These are phyloP conservation scores for Auricularia cornea DNA, from an alignment of 768 basidiomycete species.

Conservation along the genomic window DNA sequence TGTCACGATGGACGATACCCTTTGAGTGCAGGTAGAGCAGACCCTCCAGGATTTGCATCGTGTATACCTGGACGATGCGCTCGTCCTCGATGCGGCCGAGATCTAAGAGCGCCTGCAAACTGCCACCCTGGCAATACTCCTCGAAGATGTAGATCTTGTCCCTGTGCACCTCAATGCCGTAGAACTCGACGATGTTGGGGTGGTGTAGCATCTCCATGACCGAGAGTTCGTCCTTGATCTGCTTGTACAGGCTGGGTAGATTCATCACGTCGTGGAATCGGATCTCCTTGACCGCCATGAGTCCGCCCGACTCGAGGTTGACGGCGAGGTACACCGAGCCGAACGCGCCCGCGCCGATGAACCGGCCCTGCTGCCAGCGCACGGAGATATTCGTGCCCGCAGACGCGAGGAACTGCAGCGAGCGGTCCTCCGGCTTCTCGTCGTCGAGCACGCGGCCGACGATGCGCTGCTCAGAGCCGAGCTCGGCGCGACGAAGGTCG, in stretches of 20 bases:
- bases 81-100: slow-evolving; percentile 96
- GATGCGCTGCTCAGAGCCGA: slow-evolving; percentile 62
- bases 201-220: slow-evolving; percentile 99
- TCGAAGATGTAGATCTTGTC: slow-evolving; percentile 99
- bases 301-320: slow-evolving; percentile 88
- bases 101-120: slow-evolving; percentile 78
- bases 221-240: slow-evolving; percentile 90
- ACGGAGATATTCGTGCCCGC: slow-evolving; percentile 94
- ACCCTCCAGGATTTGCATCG: slow-evolving; percentile 94
- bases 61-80: slow-evolving; percentile 89
- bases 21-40: slow-evolving; percentile 88
- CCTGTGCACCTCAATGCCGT: slow-evolving; percentile 96
- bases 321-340: slow-evolving; percentile 99
- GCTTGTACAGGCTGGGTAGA: slow-evolving; percentile 77
- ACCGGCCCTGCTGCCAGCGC: slow-evolving; percentile 96
- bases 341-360: slow-evolving; percentile 98
- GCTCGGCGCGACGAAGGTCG: slow-evolving; percentile 52
- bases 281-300: slow-evolving; percentile 99
- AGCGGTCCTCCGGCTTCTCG: slow-evolving; percentile 88
- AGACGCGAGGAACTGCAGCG: slow-evolving; percentile 88
- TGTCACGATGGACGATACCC: slow-evolving; percentile 90
- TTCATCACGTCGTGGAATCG: slow-evolving; percentile 91
- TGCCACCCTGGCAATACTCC: slow-evolving; percentile 96
- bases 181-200: slow-evolving; percentile 96
- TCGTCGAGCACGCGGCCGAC: slow-evolving; percentile 91